Conservation (phyloP, 129 eudicot species). For the Rutidosis leptorrhynchoides region DNA sequence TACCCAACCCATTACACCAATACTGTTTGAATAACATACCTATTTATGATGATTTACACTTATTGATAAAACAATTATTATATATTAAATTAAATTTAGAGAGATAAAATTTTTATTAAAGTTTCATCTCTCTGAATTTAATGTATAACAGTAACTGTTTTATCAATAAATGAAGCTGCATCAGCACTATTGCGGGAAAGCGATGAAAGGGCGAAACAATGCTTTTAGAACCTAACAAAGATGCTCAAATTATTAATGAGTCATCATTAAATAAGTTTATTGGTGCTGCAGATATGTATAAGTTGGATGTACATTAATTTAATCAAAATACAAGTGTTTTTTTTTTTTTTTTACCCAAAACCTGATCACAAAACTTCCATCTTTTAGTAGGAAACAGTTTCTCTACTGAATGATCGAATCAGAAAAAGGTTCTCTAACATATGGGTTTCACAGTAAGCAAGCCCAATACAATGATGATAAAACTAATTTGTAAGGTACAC, state of each 20-base stretch:
- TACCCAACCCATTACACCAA: too few relatives aligned
- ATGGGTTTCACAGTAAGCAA: too few relatives aligned
- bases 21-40: too few relatives aligned
- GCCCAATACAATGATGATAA: too few relatives aligned
- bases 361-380: background rate
- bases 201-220: conserved; percentile 39
- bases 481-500: too few relatives aligned
- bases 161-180: conserved; percentile 40
- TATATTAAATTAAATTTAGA: too few relatives aligned
- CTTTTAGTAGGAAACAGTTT: conserved; percentile 8
- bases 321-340: background rate
- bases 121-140: background rate
- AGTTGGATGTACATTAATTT: conserved; percentile 51
- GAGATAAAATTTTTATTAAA: too few relatives aligned
- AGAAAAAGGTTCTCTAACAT: conserved; percentile 83
- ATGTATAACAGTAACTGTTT: background rate
- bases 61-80: too few relatives aligned
- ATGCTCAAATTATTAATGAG: conserved; percentile 56
- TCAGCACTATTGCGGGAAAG: conserved; percentile 35
- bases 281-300: conserved; percentile 76
- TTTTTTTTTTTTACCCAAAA: background rate
- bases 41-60: too few relatives aligned
- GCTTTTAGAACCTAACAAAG: conserved; percentile 40
- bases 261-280: conserved; percentile 78
- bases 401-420: conserved; percentile 61